Evolutionary conservation across 805 yeast species (phyloP), one percentile per base, ranked within the genome.

Genomic region (Suhomyces sp.): DNA sequence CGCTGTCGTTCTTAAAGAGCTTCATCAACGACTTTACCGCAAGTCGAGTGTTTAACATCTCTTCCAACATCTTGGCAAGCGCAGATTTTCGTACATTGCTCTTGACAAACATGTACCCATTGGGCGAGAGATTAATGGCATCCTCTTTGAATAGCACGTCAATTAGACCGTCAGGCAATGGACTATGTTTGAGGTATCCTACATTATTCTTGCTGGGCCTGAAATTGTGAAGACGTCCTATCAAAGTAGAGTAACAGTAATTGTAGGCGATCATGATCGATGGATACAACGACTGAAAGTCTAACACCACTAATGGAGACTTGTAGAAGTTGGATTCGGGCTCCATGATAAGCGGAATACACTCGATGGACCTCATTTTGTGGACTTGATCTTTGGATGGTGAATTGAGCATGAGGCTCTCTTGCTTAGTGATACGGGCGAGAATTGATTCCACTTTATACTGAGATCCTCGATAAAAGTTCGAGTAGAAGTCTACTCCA

Each of bases 281-380:
- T 0, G 99, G 99, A 63, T 94, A 94, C 46, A 94, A 76, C 0
- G 97, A 90, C 60, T 93, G 97, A 62, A 94, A 94, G 65, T 94
- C 99, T 19, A 94, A 69, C 0, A 94, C 98, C 15, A 92, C 81
- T 25, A 94, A 73, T 0, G 99, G 99, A 52, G 93, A 86, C 51
- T 89, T 90, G 65, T 91, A 94, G 57, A 85, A 88, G 17, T 82
- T 84, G 4, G 96, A 83, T 21, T 81, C 80, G 0, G 99, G 99
- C 62, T 94, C 99, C 92, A 94, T 84, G 2, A 94, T 89, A 48
- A 94, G 73, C 0, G 98, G 97, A 4, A 94, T 82, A 54, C 91
- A 86, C 60, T 91, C 97, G 37, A 94, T 70, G 0, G 98, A 86
- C 56, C 84, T 85, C 76, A 92, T 97, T 37, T 84, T 79, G 60